Evolutionary conservation across 805 yeast genomes (phyloP).

Genomic region (Tanozyma kutaoensis): DNA sequence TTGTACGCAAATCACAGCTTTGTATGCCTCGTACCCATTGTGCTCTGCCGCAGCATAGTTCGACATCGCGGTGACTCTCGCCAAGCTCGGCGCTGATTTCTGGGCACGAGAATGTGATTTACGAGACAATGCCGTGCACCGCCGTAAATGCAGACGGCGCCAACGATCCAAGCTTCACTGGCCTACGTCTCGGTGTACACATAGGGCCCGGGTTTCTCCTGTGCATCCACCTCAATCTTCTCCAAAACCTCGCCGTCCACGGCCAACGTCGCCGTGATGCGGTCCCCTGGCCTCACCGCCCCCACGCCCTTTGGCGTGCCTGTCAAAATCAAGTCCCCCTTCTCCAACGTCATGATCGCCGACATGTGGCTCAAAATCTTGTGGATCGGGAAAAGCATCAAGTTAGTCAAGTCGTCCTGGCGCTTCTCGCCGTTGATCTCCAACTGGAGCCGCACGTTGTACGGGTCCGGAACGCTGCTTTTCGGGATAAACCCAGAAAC

Average conservation of each 20-base stretch:
- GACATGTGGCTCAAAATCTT: conserved; percentile 71
- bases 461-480: conserved; percentile 54
- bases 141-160: no score
- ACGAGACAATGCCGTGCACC: no score
- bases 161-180: no score
- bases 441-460: conserved; percentile 49
- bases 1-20: no score
- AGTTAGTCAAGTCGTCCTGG: conserved; percentile 63
- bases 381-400: conserved; percentile 86
- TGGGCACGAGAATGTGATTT: no score
- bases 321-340: conserved; percentile 84
- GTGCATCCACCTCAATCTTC: conserved; percentile 37
- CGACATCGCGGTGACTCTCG: no score
- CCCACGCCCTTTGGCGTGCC: conserved; percentile 99
- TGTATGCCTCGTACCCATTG: no score
- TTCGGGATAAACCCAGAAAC: conserved; percentile 65
- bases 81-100: no score
- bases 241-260: conserved; percentile 44
- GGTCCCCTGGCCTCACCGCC: conserved; percentile 64
- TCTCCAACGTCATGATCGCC: conserved; percentile 77
- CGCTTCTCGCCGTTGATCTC: conserved; percentile 56
- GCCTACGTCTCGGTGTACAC: conserved; percentile 17
- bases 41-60: no score
- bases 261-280: conserved; percentile 47
- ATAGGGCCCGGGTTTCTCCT: conserved; percentile 35